Percentiles rank a stretch among this genome's conserved stretches.
These are phyloP conservation scores for Areca catechu DNA, from an alignment of 176 grass and related monocot genomes.

Conservation along the genomic window DNA sequence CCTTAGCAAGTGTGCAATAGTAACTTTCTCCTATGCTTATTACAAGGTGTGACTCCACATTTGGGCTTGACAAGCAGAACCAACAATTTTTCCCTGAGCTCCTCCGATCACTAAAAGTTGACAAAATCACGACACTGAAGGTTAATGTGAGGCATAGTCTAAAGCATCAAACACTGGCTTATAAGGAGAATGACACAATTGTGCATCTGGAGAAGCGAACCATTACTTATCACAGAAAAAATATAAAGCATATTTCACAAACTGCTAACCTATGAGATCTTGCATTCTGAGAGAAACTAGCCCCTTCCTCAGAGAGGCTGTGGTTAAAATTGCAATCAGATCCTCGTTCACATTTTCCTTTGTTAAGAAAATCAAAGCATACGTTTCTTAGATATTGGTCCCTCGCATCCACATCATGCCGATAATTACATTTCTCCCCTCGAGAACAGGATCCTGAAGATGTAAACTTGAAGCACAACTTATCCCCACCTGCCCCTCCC, in stretches of 20 bases:
- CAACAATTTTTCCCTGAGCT: conserved; percentile 57
- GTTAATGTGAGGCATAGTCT: no score
- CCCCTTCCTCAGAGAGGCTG: conserved; percentile 46
- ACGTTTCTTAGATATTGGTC: conserved; percentile 62
- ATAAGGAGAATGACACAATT: no score
- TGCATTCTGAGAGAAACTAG: conserved; percentile 34
- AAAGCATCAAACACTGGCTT: no score
- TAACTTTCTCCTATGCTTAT: conserved; percentile 75
- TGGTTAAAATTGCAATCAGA: conserved; percentile 65
- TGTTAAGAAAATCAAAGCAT: conserved; percentile 96
- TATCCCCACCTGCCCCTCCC: conserved; percentile 29
- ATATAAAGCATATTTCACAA: conserved; percentile 5
- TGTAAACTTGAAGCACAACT: conserved; percentile 81
- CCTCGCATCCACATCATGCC: conserved; percentile 59
- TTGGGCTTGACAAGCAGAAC: conserved; percentile 92
- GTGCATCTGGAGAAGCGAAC: no score
- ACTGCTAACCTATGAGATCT: conserved; percentile 35
- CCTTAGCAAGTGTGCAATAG: conserved; percentile 88
- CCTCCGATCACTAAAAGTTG: conserved; percentile 25
- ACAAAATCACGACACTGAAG: no score
- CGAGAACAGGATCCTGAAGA: conserved; percentile 61
- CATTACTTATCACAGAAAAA: neutral
- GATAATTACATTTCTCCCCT: conserved; percentile 50
- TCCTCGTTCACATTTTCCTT: conserved; percentile 76
- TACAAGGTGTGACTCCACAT: conserved; percentile 83